Evolutionary conservation across 1,284 basidiomycete species (phyloP), one percentile per base, ranked within the genome.

Genomic region (Quambalaria eucalypti): DNA sequence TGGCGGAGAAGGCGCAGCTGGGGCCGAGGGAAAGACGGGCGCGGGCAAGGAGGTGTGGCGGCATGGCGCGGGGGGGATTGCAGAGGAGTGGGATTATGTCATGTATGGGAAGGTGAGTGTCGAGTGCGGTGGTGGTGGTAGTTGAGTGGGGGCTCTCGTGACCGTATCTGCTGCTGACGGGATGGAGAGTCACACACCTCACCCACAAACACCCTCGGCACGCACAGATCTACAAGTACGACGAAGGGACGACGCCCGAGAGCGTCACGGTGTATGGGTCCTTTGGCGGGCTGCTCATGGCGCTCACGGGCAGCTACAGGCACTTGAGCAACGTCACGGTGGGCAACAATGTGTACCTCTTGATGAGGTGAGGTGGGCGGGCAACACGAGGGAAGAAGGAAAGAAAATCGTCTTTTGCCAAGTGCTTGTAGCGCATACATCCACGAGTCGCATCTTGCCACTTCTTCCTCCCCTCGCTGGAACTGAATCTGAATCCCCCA

Each of bases 1-100:
- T 14, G 76, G 76, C 58, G 60, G 42, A 46, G 42, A 12, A 5
- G 38, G 82, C 82, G 25, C 23, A n/a, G 52, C 28, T 12, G 28
- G 38, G 38, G 83, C 84, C 47, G 85, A 71, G 85, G 88, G 76
- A 84, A 25, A 21, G 33, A 23, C 31, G 50, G 38, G 14, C 29
- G 52, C 9, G 19, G 23, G 23, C 44, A 40, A 31, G 31, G 82
- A 87, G 71, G 82, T 88, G 49, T 91, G 91, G 89, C 79, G 91
- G 76, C 87, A 90, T 77, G 87, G 88, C 3, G 81, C 84, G 64
- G 81, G 86, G 72, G 92, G 92, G 0, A 77, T 98, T 29, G 92
- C 96, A 61, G 88, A 91, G 59, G 92, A 97, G 66, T 98, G 90
- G 71, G 93, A 97, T 74, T 98, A 98, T 80, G 93, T 98, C 63